Evolutionary conservation across 257 asterid species (phyloP).

Genomic region (Mitragyna speciosa): DNA sequence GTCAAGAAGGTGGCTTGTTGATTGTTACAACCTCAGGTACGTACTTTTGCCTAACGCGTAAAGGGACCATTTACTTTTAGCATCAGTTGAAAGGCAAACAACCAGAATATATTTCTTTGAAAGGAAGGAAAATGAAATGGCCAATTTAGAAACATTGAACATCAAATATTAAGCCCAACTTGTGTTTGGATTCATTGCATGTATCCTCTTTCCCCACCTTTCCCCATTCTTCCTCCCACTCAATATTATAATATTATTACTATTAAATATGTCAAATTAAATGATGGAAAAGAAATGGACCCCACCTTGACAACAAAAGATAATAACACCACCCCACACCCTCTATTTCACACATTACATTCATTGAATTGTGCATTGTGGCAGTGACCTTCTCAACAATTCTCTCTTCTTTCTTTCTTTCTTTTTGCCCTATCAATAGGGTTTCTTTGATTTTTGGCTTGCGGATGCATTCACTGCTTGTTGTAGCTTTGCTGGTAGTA

Average conservation of each 20-base stretch:
- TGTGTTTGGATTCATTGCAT: conserved; percentile 62
- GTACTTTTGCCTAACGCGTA: background rate
- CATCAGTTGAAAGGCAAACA: conserved; percentile 6
- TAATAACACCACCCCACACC: conserved; percentile 29
- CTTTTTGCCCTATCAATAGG: conserved; percentile 86
- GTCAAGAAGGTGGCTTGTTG: background rate
- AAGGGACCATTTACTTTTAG: conserved; percentile 1
- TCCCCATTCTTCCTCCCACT: conserved; percentile 10
- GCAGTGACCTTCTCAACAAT: too few species aligned
- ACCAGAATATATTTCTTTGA: conserved; percentile 6
- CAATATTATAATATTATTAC: too few species aligned
- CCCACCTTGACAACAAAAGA: conserved; percentile 53
- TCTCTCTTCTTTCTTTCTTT: background rate
- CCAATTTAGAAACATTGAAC: conserved; percentile 50
- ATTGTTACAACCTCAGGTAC: background rate
- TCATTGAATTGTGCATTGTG: conserved; percentile 22
- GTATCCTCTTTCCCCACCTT: conserved; percentile 7
- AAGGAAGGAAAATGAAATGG: background rate
- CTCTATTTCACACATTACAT: conserved; percentile 13
- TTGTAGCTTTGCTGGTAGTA: conserved; percentile 32
- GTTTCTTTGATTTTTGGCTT: conserved; percentile 36
- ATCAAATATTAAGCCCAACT: conserved; percentile 38
- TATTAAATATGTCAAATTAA: background rate
- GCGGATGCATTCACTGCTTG: conserved; percentile 59
- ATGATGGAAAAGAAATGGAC: conserved; percentile 8